Evolutionary conservation across 2,329 filamentous ascomycete species (phyloP), one percentile per base, ranked within the genome.

Genomic region (Fusarium palustre): DNA sequence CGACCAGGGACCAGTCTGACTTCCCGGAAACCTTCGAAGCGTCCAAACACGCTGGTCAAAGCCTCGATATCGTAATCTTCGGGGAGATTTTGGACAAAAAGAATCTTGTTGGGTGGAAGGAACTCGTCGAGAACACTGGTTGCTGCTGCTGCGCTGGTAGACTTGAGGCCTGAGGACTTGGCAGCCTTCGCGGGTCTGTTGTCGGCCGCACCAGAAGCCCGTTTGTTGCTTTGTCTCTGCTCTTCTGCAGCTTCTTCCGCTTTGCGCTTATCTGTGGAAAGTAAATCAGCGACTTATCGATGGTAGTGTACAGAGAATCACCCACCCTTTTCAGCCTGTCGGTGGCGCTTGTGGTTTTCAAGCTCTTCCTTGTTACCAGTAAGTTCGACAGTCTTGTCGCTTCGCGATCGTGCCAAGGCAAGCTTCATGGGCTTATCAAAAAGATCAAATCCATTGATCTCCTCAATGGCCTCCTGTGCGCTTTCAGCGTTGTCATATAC

Each of bases 51-150:
- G 33, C 86, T 85, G 0, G 90, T 91, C 56, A 99, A 87, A 25
- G 86, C 88, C 69, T 97, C 94, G 75, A 92, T 89, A 78, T 92
- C 92, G 80, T 92, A 93, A 69, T 93, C 92, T 68, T 95, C 92
- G 11, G 96, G 94, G 36, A 99, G 82, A 75, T 98, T 95, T 82
- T 97, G 93, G 65, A 98, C 84, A 82, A 98, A 97, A 36, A 99
- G 87, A 71, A 94, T 97, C 84, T 97, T 97, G 87, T 98, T 98
- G 36, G 96, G 95, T 6, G 95, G 95, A 6, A 98, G 88, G 80
- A 97, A 98, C 81, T 99, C 96, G 86, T 98, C 96, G n/a, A 94
- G 94, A 20, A 98, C 90, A 57, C 94, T 91, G 13, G 91, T 86
- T 5, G 90, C 85, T 2, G 89, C 85, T 16, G 88, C 85, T 8